These are phyloP conservation scores for Cladosporium phlei DNA, from an alignment of 2,329 filamentous ascomycete genomes.

Conservation along the genomic window DNA sequence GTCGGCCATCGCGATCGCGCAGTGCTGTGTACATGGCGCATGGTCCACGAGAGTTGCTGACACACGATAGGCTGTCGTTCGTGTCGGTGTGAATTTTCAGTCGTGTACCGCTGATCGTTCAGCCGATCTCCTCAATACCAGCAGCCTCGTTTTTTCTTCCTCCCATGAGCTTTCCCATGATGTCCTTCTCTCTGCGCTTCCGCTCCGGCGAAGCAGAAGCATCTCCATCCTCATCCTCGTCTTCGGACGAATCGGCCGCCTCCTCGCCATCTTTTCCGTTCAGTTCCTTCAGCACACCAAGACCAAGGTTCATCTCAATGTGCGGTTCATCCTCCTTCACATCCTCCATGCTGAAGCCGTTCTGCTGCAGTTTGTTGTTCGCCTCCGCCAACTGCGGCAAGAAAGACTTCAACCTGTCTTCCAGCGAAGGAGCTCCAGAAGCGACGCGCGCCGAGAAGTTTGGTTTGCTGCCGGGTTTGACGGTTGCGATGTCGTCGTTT, in stretches of 20 bases:
- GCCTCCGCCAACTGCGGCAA: conserved; percentile 30
- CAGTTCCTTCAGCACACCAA: conserved; percentile 33
- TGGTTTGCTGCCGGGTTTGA: conserved; percentile 7
- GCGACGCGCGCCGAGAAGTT: conserved; percentile 1
- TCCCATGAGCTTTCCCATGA: conserved; percentile 25
- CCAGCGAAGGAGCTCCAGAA: conserved; percentile 14
- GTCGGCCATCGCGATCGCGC: too few species aligned
- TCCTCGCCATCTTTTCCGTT: conserved; percentile 13
- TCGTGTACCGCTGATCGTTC: too few species aligned
- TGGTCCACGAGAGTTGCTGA: too few species aligned
- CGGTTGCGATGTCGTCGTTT: conserved; percentile 6
- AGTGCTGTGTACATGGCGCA: too few species aligned
- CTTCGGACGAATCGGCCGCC: conserved; percentile 15
- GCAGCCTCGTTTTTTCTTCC: conserved; percentile 3
- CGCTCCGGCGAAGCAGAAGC: conserved; percentile 2
- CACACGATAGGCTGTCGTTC: too few species aligned
- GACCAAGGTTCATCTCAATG: conserved; percentile 34
- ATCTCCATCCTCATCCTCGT: conserved; percentile 11
- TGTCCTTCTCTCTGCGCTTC: conserved; percentile 18
- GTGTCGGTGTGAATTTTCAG: too few species aligned
- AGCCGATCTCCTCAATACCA: conserved; percentile 12
- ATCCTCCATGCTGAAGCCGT: conserved; percentile 27
- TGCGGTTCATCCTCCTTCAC: conserved; percentile 30
- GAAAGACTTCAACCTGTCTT: conserved; percentile 26
- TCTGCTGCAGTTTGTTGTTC: conserved; percentile 25